These are phyloP conservation scores for Kwoniella sp. DNA, from an alignment of 768 basidiomycete genomes.

Conservation along the genomic window DNA sequence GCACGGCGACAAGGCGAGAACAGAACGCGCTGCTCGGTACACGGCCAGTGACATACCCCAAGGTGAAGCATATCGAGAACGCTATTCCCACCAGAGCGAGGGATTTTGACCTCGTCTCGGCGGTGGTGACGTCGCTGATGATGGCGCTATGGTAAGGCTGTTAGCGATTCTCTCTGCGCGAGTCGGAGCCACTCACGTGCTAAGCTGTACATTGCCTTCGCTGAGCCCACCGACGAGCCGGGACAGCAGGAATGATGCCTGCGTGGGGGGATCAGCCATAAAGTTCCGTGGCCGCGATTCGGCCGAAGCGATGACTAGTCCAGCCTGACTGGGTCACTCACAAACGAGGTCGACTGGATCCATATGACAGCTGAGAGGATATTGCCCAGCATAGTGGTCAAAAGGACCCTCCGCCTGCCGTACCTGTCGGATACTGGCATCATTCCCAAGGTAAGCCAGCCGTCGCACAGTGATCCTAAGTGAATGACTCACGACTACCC, in stretches of 20 bases:
- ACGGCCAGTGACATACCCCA: conserved; percentile 44
- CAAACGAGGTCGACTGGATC: conserved; percentile 85
- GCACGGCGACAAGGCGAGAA: no score
- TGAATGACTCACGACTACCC: conserved; percentile 54
- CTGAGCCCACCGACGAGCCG: conserved; percentile 87
- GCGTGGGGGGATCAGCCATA: not conserved
- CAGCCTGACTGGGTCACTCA: conserved; percentile 15
- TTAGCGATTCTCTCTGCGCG: not conserved
- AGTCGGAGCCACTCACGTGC: conserved; percentile 63
- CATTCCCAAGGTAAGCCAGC: conserved; percentile 54
- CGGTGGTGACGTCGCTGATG: conserved; percentile 81
- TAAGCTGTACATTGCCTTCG: conserved; percentile 95
- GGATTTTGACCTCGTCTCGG: conserved; percentile 72
- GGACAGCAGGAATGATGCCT: conserved; percentile 75
- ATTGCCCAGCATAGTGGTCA: conserved; percentile 88
- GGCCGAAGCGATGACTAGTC: not conserved
- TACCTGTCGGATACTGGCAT: conserved; percentile 82
- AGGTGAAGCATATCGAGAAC: conserved; percentile 82
- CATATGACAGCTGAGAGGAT: conserved; percentile 86
- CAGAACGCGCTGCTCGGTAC: no score
- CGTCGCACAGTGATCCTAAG: not conserved
- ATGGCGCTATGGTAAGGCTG: conserved; percentile 64
- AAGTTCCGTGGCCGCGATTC: no score
- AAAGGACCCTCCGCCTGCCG: conserved; percentile 76
- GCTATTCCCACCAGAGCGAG: conserved; percentile 93